Base-by-base conservation (phyloP, 345 rosid species). In the Boechera stricta region DNA sequence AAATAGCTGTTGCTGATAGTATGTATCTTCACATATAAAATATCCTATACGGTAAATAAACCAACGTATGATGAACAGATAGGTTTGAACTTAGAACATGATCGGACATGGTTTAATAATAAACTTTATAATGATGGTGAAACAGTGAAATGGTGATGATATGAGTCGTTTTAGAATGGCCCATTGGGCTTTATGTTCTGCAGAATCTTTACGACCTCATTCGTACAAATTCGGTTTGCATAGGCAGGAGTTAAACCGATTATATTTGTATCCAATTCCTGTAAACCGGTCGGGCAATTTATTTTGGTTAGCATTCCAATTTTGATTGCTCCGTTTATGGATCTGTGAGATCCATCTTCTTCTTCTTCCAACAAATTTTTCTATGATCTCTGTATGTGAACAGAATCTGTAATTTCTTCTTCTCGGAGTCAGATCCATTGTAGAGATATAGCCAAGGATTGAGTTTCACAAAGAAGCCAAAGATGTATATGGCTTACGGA, bases 401-500 rank as follows among this genome's bases (percentile, higher is more conserved):
- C 57, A 6, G 29, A 21, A 38, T 16, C 63, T 68, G 31, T 68
- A 60, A 61, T 69, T 26, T 36, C 57, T 31, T 58, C 68, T 77
- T 24, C 29, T 48, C 44, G 44, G 58, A 81, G 61, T 73, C 41
- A 67, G 85, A 83, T 84, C 84, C 77, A 65, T 72, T 47, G 42
- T 36, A 56, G 29, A 59, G 66, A 39, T 32, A 33, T 11, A 12
- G 68, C 36, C 11, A 31, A 39, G 54, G n/a, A 57, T 28, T 3
- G 31, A 47, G 59, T 33, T 47, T 67, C 42, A 42, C 10, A 21
- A 76, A 73, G 51, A 44, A 69, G 64, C 48, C n/a, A 66, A 57
- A 87, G 80, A 95, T 95, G 99, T 95, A 92, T 77, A 91, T 91
- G 98, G 91, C 96, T 35, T 95, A 92, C 49, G 99, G 99, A 75